phyloP scores from a whole-genome alignment of 208 protist genomes.

The Acanthamoeba healyi region DNA sequence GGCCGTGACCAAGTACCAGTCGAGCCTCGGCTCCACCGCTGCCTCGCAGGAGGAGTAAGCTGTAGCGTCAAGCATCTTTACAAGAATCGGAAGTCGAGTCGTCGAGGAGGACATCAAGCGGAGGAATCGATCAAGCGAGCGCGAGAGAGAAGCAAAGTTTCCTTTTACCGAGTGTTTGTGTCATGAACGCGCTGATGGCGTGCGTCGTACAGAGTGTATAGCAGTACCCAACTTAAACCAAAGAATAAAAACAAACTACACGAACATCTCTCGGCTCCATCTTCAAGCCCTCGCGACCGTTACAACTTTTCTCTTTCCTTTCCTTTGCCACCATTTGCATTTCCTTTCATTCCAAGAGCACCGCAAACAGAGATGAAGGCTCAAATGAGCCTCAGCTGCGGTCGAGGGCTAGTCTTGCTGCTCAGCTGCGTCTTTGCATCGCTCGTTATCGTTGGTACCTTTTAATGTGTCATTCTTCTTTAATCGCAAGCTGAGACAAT shows the following conservation, averaged over 20 bases:
- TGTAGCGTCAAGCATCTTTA: neutral
- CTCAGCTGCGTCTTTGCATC: too few species aligned
- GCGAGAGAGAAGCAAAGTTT: neutral
- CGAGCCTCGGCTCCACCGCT: slow-evolving; percentile 60
- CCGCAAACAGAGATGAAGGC: neutral
- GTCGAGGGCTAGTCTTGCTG: too few species aligned
- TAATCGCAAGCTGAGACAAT: neutral
- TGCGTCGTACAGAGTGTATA: slow-evolving; percentile 48
- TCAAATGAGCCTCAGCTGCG: too few species aligned
- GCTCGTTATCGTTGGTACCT: too few species aligned
- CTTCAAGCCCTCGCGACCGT: neutral
- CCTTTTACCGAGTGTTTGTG: neutral
- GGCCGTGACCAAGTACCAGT: too few species aligned
- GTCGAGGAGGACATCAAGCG: neutral
- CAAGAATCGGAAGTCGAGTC: neutral
- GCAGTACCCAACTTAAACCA: neutral
- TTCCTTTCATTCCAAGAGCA: neutral
- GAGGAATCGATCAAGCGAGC: too few species aligned
- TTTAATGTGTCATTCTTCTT: too few species aligned
- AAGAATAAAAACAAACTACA: neutral
- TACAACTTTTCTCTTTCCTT: neutral
- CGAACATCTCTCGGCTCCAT: too few species aligned
- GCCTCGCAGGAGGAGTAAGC: slow-evolving; percentile 56
- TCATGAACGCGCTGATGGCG: slow-evolving; percentile 36
- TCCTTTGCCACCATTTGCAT: neutral